Conservation (phyloP, 208 protist species). For the Acanthamoeba culbertsoni region DNA sequence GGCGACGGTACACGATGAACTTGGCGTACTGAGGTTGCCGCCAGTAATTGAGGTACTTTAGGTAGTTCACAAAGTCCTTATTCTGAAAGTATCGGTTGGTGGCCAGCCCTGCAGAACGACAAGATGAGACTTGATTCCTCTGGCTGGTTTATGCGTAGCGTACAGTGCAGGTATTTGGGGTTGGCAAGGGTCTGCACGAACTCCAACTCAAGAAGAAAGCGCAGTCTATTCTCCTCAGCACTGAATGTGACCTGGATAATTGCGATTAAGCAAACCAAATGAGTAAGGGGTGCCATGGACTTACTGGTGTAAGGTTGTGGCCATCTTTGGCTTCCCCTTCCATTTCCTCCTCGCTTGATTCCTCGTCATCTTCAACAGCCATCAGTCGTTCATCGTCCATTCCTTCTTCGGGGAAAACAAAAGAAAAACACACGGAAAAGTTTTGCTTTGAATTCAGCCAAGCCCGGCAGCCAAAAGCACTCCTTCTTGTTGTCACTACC, state of each 20-base stretch:
- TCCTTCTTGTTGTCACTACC: too few relatives aligned
- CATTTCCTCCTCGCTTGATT: background rate
- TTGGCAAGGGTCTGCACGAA: constrained; percentile 79
- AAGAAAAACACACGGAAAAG: background rate
- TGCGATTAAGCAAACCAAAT: background rate
- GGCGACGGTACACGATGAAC: constrained; percentile 69
- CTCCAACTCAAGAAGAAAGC: constrained; percentile 77
- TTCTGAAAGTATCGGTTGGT: constrained; percentile 73
- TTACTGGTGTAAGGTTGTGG: too few relatives aligned
- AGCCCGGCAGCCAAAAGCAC: too few relatives aligned
- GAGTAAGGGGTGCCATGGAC: too few relatives aligned
- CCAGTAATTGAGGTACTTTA: constrained; percentile 79
- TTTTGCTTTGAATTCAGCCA: too few relatives aligned
- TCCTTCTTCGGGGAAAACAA: background rate
- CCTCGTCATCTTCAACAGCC: background rate
- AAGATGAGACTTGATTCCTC: too few relatives aligned
- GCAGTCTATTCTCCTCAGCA: constrained; percentile 47
- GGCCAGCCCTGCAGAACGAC: constrained; percentile 60
- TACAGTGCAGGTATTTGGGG: constrained; percentile 76
- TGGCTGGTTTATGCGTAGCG: too few relatives aligned
- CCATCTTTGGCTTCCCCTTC: background rate
- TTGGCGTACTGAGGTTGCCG: constrained; percentile 79
- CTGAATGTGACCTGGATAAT: constrained; percentile 31
- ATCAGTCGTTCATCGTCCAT: background rate
- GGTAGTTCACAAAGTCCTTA: constrained; percentile 77